Evolutionary conservation across 257 asterid genomes (phyloP).

Genomic region (Gynochthodes officinalis): DNA sequence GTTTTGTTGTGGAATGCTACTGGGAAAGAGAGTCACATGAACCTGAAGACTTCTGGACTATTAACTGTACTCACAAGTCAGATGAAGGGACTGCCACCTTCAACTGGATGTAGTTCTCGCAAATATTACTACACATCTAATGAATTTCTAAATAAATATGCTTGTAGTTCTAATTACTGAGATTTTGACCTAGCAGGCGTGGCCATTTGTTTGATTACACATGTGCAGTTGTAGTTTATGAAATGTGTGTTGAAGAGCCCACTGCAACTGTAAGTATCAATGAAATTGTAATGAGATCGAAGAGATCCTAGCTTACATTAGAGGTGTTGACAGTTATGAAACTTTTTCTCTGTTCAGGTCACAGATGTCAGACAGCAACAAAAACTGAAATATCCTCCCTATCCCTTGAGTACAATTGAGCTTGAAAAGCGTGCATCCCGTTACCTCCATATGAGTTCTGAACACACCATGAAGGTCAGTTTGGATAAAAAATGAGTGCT

Average conservation of each 20-base stretch:
- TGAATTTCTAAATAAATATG: conserved; percentile 7
- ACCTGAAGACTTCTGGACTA: conserved; percentile 97
- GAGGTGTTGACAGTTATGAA: conserved; percentile 15
- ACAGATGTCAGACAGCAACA: conserved; percentile 68
- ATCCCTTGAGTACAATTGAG: conserved; percentile 93
- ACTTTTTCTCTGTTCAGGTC: conserved; percentile 48
- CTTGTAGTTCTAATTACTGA: not conserved
- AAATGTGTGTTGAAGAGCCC: conserved; percentile 86
- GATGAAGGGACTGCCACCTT: conserved; percentile 84
- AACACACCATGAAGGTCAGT: conserved; percentile 87
- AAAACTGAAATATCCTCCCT: conserved; percentile 86
- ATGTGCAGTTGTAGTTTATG: conserved; percentile 76
- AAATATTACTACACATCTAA: conserved; percentile 19
- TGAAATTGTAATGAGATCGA: not conserved
- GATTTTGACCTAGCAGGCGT: conserved; percentile 62
- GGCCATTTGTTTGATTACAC: conserved; percentile 95
- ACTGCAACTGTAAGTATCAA: conserved; percentile 75
- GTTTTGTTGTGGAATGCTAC: conserved; percentile 91
- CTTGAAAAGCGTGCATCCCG: conserved; percentile 99
- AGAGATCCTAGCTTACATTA: conserved; percentile 12
- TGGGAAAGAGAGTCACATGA: conserved; percentile 98
- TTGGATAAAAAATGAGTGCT: not conserved
- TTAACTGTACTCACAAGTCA: conserved; percentile 82
- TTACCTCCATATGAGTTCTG: conserved; percentile 92
- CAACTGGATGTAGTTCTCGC: conserved; percentile 71